phyloP scores from a whole-genome alignment of 2,329 filamentous ascomycete genomes.

The Zymoseptoria brevis region DNA sequence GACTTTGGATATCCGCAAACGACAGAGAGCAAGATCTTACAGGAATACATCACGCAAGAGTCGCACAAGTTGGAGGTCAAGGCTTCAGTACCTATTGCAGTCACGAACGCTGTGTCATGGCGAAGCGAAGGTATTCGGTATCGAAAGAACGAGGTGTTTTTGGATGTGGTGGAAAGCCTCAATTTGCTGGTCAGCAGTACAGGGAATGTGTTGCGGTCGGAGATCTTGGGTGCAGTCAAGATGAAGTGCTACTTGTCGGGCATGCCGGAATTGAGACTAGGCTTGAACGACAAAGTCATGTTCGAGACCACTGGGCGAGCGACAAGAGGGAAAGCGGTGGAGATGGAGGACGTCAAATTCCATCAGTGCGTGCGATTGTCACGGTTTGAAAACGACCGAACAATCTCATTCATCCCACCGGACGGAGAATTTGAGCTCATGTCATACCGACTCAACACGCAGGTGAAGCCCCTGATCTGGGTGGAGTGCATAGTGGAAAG shows the following conservation, averaged over 20 bases:
- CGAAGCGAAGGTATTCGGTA: conserved; percentile 96
- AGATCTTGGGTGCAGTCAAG: conserved; percentile 95
- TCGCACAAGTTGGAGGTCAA: conserved; percentile 97
- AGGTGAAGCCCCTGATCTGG: conserved; percentile 98
- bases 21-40: conserved; percentile 94
- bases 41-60: conserved; percentile 95
- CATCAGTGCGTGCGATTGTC: conserved; percentile 95
- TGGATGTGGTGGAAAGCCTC: conserved; percentile 92
- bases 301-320: conserved; percentile 95
- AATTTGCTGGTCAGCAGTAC: conserved; percentile 91
- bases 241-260: conserved; percentile 99
- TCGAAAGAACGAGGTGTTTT: conserved; percentile 98
- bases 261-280: conserved; percentile 91
- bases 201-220: conserved; percentile 89
- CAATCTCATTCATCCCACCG: conserved; percentile 96
- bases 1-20: conserved; percentile 99
- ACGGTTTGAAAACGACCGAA: conserved; percentile 95
- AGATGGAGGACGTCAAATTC: conserved; percentile 99
- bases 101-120: conserved; percentile 98
- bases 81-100: conserved; percentile 89
- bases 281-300: conserved; percentile 98
- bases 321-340: conserved; percentile 90
- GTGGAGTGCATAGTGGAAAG: conserved; percentile 96
- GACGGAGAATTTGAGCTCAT: conserved; percentile 99
- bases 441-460: conserved; percentile 97